These are phyloP conservation scores for Plasmopara viticola DNA, from an alignment of 352 stramenopile genomes.

Conservation along the genomic window DNA sequence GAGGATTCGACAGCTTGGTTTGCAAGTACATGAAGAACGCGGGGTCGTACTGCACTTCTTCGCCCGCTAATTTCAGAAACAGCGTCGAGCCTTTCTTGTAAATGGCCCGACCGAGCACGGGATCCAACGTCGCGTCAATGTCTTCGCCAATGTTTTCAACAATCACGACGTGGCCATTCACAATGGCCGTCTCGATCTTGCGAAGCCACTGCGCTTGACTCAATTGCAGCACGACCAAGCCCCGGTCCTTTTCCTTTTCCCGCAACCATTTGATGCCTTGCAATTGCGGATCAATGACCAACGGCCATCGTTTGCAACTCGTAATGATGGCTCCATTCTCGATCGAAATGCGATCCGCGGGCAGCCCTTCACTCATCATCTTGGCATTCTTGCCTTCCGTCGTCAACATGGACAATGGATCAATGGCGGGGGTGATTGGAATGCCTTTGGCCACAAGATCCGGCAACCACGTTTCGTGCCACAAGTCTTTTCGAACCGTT, in stretches of 20 bases:
- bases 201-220: slow-evolving; percentile 96
- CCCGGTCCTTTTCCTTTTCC: slow-evolving; percentile 91
- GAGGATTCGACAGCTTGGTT: slow-evolving; percentile 95
- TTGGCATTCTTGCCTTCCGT: slow-evolving; percentile 95
- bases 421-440: slow-evolving; percentile 91
- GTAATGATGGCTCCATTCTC: slow-evolving; percentile 97
- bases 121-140: slow-evolving; percentile 95
- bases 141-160: slow-evolving; percentile 97
- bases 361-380: slow-evolving; percentile 96
- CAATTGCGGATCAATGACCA: slow-evolving; percentile 97
- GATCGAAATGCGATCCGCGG: slow-evolving; percentile 95
- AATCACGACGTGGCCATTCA: slow-evolving; percentile 93
- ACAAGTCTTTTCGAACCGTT: slow-evolving; percentile 79
- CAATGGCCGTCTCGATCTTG: slow-evolving; percentile 91
- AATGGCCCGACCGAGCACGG: slow-evolving; percentile 92
- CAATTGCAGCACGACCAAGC: slow-evolving; percentile 91
- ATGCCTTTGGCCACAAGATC: slow-evolving; percentile 90
- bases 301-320: slow-evolving; percentile 95
- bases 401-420: slow-evolving; percentile 94
- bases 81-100: slow-evolving; percentile 94
- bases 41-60: slow-evolving; percentile 96
- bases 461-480: slow-evolving; percentile 76
- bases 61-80: slow-evolving; percentile 91
- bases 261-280: slow-evolving; percentile 98
- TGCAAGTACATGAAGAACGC: slow-evolving; percentile 96